phyloP scores from a whole-genome alignment of 441 rosid species.

The Populus hybrid region DNA sequence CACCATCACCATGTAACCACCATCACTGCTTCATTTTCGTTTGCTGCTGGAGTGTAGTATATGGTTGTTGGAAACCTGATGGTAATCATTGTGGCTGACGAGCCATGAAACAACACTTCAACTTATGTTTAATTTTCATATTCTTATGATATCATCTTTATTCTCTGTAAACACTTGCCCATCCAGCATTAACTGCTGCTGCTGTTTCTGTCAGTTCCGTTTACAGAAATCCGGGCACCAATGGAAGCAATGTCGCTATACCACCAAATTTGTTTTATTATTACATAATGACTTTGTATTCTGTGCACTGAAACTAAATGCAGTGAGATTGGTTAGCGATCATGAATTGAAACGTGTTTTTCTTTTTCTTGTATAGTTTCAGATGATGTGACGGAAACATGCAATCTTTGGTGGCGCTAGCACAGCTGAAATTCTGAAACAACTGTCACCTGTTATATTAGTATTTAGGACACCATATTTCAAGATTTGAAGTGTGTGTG shows the following conservation, averaged over 20 bases:
- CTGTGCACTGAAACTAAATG: background rate
- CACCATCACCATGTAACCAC: no score
- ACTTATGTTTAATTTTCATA: no score
- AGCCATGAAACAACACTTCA: no score
- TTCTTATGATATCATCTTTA: no score
- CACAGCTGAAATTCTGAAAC: background rate
- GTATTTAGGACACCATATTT: background rate
- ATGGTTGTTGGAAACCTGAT: no score
- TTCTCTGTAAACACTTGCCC: no score
- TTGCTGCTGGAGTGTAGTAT: no score
- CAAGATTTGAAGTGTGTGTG: background rate
- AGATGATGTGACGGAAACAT: background rate
- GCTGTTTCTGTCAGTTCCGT: background rate
- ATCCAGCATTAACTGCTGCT: no score
- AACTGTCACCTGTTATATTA: background rate
- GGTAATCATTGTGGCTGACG: no score
- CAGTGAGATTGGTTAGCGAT: background rate
- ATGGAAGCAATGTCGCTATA: background rate
- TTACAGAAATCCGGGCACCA: background rate
- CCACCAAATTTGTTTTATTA: background rate
- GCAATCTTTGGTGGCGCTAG: background rate
- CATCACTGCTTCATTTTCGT: no score
- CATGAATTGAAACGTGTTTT: background rate
- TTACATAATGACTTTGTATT: background rate
- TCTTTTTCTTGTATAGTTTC: background rate